Base-by-base conservation (phyloP, 305 asterid species). In the Solanum hybrid region DNA sequence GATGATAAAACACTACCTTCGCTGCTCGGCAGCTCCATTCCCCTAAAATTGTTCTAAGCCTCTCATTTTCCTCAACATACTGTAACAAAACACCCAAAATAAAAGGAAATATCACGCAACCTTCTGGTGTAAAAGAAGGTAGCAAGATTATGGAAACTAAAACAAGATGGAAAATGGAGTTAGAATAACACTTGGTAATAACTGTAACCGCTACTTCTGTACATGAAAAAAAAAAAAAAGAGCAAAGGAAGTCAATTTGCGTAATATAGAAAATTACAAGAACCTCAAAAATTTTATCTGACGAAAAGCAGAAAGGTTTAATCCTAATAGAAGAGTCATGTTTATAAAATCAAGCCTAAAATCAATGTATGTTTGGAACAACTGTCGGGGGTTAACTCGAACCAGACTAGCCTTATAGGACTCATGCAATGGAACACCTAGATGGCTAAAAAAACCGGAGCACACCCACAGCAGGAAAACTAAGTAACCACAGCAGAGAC, bases 1-100 rank as follows among this genome's bases (percentile, higher is more conserved):
- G 29, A 17, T 29, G 72, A 82, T 76, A 42, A 29, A 32, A 27
- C 15, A 38, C 87, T 85, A 96, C 99, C 97, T 96, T 96, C 51
- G 99, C 99, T 85, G 99, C 98, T 89, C 98, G 93, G 56, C 95
- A 91, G 91, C 99, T 97, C 99, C 99, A 97, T 93, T 97, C 98
- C 73, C 98, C 98, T 24, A 97, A 82, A 93, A 95, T 95, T 71
- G 98, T 98, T 91, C 99, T 95, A 60, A 96, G 97, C 93, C 99
- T 94, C 91, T 97, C 99, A 38, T 96, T 96, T 93, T 97, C 99
- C 92, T 95, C 99, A 15, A 97, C 95, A 90, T 96, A 96, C 99
- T 84, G 87, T 84, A 51, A 19, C 75, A 84, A 1, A 84, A 31
- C 42, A 51, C 75, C 32, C 35, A 31, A 84, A 29, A 22, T 14